phyloP scores from a whole-genome alignment of 2,329 filamentous ascomycete species.

The Biscogniauxia mediterranea region DNA sequence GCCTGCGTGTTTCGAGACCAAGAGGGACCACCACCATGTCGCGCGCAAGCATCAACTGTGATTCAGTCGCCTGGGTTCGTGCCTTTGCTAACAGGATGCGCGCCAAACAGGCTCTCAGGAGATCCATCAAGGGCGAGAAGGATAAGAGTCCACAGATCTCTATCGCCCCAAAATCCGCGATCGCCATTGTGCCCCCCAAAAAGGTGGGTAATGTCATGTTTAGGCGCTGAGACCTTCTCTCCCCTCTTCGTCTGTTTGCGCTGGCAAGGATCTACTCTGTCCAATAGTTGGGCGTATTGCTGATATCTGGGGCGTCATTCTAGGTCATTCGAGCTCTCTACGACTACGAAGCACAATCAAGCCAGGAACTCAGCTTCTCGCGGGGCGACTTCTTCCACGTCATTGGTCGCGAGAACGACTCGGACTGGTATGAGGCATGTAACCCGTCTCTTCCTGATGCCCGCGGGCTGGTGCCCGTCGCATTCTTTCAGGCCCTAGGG shows the following conservation, averaged over 20 bases:
- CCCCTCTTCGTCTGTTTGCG: constrained; percentile 4
- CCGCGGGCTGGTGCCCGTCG: constrained; percentile 87
- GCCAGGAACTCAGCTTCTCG: constrained; percentile 83
- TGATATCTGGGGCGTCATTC: constrained; percentile 19
- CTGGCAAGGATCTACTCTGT: neutral
- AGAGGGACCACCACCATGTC: constrained; percentile 23
- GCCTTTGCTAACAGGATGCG: constrained; percentile 38
- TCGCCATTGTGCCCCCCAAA: constrained; percentile 88
- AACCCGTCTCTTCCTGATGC: constrained; percentile 87
- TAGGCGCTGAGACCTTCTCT: constrained; percentile 7
- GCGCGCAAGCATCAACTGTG: constrained; percentile 22
- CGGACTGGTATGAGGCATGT: constrained; percentile 97
- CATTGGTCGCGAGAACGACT: constrained; percentile 90
- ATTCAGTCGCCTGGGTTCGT: constrained; percentile 22
- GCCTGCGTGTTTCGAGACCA: constrained; percentile 12
- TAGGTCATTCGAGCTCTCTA: constrained; percentile 97
- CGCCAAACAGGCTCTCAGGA: constrained; percentile 68
- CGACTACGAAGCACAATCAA: constrained; percentile 77
- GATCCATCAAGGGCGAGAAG: constrained; percentile 90
- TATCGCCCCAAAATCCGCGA: constrained; percentile 79
- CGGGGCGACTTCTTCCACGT: constrained; percentile 98
- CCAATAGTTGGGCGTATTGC: constrained; percentile 6
- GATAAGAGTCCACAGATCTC: constrained; percentile 70
- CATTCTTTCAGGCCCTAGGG: constrained; percentile 88
- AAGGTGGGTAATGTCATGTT: constrained; percentile 60